Conservation (phyloP, 2,329 filamentous ascomycete genomes). For the Fusarium sublunatum region DNA sequence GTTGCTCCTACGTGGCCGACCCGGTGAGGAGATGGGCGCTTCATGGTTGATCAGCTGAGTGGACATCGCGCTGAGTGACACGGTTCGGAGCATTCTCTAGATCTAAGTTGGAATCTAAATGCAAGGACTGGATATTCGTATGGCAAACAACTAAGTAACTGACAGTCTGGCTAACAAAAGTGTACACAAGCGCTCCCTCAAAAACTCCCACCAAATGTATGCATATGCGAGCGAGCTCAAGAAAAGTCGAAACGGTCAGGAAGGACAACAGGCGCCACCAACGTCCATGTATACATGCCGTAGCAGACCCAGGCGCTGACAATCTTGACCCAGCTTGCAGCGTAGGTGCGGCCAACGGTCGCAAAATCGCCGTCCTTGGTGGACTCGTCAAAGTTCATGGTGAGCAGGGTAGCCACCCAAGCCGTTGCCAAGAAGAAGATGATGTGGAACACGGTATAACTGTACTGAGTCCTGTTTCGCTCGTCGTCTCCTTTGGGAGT, state of each 20-base stretch:
- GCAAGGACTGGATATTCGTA: conserved; percentile 17
- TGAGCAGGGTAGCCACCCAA: conserved; percentile 92
- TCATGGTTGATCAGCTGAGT: conserved; percentile 18
- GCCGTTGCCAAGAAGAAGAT: conserved; percentile 97
- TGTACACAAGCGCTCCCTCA: conserved; percentile 30
- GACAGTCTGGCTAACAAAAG: conserved; percentile 16
- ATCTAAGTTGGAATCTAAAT: background rate
- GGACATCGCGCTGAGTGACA: conserved; percentile 3
- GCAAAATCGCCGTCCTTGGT: conserved; percentile 80
- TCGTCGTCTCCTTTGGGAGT: conserved; percentile 85
- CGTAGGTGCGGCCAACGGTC: conserved; percentile 93
- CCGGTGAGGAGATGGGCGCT: conserved; percentile 18
- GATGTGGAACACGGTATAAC: conserved; percentile 93
- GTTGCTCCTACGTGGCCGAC: conserved; percentile 17
- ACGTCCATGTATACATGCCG: conserved; percentile 90
- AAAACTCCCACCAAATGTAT: conserved; percentile 35
- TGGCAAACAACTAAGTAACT: conserved; percentile 3
- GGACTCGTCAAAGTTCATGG: conserved; percentile 76
- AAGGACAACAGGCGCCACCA: conserved; percentile 85
- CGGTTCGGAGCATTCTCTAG: conserved; percentile 2
- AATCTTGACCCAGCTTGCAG: conserved; percentile 99
- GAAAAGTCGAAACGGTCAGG: conserved; percentile 84
- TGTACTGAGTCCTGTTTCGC: conserved; percentile 90
- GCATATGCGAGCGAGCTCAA: conserved; percentile 23
- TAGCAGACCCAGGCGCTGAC: conserved; percentile 98